Evolutionary conservation across 768 basidiomycete genomes (phyloP).

Genomic region (Mycena maculata): DNA sequence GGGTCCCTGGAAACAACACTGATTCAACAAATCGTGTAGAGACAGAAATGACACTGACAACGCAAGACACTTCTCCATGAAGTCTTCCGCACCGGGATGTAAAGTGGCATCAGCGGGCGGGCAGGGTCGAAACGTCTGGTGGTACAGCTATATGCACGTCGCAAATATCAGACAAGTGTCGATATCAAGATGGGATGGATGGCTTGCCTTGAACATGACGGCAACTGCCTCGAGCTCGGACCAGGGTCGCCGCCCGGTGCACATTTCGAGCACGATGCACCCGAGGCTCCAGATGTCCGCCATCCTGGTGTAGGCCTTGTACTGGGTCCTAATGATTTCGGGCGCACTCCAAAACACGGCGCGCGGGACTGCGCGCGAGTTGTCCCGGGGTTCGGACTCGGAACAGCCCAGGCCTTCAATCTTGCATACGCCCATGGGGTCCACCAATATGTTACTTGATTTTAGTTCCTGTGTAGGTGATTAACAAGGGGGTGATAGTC

Average conservation of each 20-base stretch:
- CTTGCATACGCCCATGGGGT: constrained; percentile 78
- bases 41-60: constrained; percentile 25
- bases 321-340: constrained; percentile 55
- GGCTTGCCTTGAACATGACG: constrained; percentile 76
- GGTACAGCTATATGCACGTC: constrained; percentile 24
- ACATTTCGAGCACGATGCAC: constrained; percentile 86
- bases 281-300: constrained; percentile 88
- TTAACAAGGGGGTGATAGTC: not conserved
- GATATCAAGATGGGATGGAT: constrained; percentile 43
- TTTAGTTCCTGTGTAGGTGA: constrained; percentile 74
- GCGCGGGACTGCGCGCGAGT: constrained; percentile 48
- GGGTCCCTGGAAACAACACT: constrained; percentile 25
- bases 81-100: constrained; percentile 16
- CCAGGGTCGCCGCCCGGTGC: constrained; percentile 82
- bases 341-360: constrained; percentile 83
- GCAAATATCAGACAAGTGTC: constrained; percentile 8
- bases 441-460: constrained; percentile 84
- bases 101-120: constrained; percentile 17
- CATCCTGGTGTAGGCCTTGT: constrained; percentile 72
- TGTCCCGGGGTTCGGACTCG: constrained; percentile 55
- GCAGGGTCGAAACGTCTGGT: constrained; percentile 24
- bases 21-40: constrained; percentile 7
- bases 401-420: constrained; percentile 60
- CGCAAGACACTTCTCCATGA: constrained; percentile 32
- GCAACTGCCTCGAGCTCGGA: constrained; percentile 72